Evolutionary conservation across 2,329 filamentous ascomycete genomes (phyloP).

Genomic region (Fusarium bactridioides): DNA sequence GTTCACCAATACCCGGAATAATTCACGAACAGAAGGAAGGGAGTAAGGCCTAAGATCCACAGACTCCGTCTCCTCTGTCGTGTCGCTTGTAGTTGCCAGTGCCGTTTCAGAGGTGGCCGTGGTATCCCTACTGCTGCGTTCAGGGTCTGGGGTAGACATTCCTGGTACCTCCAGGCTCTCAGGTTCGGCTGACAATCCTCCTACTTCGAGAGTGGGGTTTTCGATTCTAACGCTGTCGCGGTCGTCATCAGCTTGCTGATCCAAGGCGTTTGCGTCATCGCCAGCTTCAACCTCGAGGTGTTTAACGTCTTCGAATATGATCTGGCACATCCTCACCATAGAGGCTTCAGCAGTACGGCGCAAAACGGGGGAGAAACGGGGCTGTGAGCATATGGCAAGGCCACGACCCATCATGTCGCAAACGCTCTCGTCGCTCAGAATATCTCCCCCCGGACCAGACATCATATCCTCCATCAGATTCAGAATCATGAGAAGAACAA

Average conservation of each 20-base stretch:
- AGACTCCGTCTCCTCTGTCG: slow-evolving; percentile 54
- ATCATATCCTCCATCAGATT: slow-evolving; percentile 99
- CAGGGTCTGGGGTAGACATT: slow-evolving; percentile 27
- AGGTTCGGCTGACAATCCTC: slow-evolving; percentile 28
- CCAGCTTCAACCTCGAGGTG: slow-evolving; percentile 77
- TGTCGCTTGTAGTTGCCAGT: slow-evolving; percentile 39
- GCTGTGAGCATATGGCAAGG: slow-evolving; percentile 95
- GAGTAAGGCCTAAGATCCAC: slow-evolving; percentile 85
- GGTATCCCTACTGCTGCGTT: slow-evolving; percentile 58
- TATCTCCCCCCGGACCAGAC: slow-evolving; percentile 87
- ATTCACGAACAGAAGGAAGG: slow-evolving; percentile 89
- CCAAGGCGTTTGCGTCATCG: slow-evolving; percentile 70
- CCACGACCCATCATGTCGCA: slow-evolving; percentile 99
- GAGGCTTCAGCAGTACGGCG: slow-evolving; percentile 92
- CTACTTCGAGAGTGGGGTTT: slow-evolving; percentile 24
- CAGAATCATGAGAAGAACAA: slow-evolving; percentile 91
- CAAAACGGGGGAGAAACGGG: slow-evolving; percentile 87
- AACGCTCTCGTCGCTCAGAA: slow-evolving; percentile 97
- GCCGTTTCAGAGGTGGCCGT: slow-evolving; percentile 56
- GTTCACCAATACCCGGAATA: slow-evolving; percentile 93
- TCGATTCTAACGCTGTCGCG: slow-evolving; percentile 86
- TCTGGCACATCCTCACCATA: slow-evolving; percentile 99
- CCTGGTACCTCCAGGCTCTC: slow-evolving; percentile 29
- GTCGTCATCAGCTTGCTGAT: slow-evolving; percentile 72
- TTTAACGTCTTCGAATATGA: slow-evolving; percentile 94